A percentile compares a stretch with the other conserved stretches of the same genome.
Conservation (phyloP, 192 early-diverging fungal species). For the Coemansia sp. region DNA sequence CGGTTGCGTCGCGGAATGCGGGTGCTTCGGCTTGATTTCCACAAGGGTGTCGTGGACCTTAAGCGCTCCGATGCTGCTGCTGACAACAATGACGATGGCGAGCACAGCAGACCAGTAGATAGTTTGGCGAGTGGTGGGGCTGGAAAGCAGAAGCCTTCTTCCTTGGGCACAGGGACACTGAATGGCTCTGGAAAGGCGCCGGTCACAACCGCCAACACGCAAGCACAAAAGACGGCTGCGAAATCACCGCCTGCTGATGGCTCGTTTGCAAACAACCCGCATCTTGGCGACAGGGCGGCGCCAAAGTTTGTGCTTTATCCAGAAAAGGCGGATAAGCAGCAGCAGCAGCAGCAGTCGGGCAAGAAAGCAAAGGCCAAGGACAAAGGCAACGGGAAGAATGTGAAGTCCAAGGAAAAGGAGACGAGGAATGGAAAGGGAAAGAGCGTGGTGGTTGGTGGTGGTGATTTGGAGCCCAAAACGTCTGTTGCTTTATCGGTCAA, state of each 20-base stretch:
- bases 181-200: no score
- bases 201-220: not conserved
- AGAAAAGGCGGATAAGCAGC: not conserved
- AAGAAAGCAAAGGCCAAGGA: slow-evolving; percentile 11
- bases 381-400: slow-evolving; percentile 1
- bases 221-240: not conserved
- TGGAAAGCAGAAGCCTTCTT: not conserved
- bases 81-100: not conserved
- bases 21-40: slow-evolving; percentile 40
- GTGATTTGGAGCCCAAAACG: not conserved
- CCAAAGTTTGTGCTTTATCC: slow-evolving; percentile 36
- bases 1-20: slow-evolving; percentile 41
- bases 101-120: not conserved
- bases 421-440: not conserved
- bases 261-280: slow-evolving; percentile 36
- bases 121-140: no score
- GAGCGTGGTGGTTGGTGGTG: not conserved
- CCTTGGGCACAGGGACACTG: no score
- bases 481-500: no score
- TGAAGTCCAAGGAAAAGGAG: not conserved
- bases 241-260: slow-evolving; percentile 1
- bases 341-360: not conserved
- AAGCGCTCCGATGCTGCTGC: slow-evolving; percentile 7
- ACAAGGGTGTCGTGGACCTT: slow-evolving; percentile 16
- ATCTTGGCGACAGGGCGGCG: slow-evolving; percentile 12